Evolutionary conservation across 768 basidiomycete species (phyloP).

Genomic region (Lactifluus hygrophoroides): DNA sequence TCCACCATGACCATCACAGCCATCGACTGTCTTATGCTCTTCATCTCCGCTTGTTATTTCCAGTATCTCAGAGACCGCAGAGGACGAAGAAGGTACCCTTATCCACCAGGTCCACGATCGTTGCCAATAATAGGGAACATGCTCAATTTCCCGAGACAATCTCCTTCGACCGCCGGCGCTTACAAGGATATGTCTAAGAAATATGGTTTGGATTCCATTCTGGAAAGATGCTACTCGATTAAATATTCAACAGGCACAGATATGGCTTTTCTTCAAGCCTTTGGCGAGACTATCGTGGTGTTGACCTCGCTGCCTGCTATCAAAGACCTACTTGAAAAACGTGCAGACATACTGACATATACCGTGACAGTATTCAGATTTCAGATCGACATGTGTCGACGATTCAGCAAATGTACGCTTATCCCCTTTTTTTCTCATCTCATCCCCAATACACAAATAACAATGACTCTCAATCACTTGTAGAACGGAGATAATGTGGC

Average conservation of each 20-base stretch:
- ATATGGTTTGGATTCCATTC: no score
- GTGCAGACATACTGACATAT: constrained; percentile 11
- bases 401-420: background rate
- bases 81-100: background rate
- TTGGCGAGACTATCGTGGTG: background rate
- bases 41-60: background rate
- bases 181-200: background rate
- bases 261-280: background rate
- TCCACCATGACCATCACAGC: background rate
- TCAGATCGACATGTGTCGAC: no score
- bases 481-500: background rate
- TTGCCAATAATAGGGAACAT: background rate
- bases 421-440: background rate
- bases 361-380: no score
- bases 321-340: background rate
- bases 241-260: background rate
- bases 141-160: background rate
- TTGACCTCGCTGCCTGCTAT: background rate
- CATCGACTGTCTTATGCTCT: background rate
- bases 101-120: background rate
- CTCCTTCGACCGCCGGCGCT: background rate
- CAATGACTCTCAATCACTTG: background rate
- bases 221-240: no score
- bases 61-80: background rate
- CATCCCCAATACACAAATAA: background rate